phyloP scores from a whole-genome alignment of 306 rosid species.

The Chamaecrista fasciculata region DNA sequence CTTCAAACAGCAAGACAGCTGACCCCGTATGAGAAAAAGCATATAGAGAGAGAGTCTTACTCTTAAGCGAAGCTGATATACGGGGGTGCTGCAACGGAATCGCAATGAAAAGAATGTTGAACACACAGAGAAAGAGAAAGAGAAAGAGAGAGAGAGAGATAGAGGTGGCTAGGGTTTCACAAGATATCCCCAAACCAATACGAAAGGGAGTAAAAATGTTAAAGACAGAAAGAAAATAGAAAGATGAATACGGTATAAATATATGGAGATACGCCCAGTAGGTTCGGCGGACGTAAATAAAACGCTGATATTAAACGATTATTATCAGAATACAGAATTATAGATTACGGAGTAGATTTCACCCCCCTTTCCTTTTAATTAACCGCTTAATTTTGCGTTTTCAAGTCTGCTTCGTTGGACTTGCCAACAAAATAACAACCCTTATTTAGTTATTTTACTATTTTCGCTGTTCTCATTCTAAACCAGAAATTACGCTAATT shows the following conservation, averaged over 20 bases:
- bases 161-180: slow-evolving; percentile 27
- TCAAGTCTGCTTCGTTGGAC: slow-evolving; percentile 27
- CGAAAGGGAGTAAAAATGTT: background rate
- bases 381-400: background rate
- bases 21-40: background rate
- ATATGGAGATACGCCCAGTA: background rate
- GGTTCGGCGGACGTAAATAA: slow-evolving; percentile 22
- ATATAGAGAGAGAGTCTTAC: slow-evolving; percentile 4
- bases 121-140: no score
- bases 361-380: background rate
- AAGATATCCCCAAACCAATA: background rate
- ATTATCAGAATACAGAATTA: no score
- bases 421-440: background rate
- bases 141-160: no score
- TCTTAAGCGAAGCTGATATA: background rate
- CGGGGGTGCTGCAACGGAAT: background rate
- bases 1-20: background rate
- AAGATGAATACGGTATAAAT: background rate
- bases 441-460: background rate
- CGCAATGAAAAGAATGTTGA: background rate
- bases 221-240: no score
- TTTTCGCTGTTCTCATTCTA: no score
- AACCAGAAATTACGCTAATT: no score
- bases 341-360: background rate
- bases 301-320: background rate